phyloP scores from a whole-genome alignment of 2,329 filamentous ascomycete species.

The Aspergillus japonicus region DNA sequence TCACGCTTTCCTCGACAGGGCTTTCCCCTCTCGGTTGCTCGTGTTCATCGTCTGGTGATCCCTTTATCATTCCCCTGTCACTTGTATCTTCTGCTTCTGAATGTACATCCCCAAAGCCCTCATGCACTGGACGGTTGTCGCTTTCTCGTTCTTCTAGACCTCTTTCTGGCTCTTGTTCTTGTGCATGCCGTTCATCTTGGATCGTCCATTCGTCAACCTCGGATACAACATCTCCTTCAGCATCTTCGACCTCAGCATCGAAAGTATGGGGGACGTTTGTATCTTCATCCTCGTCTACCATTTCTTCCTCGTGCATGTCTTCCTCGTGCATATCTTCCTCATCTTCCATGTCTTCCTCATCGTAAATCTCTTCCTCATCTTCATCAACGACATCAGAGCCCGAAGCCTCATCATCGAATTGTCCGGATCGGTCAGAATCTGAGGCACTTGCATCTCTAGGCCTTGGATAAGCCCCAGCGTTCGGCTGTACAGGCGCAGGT shows the following conservation, averaged over 20 bases:
- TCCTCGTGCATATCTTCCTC: too few relatives aligned
- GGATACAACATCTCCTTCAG: not conserved
- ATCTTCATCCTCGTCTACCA: not conserved
- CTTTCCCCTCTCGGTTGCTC: not conserved
- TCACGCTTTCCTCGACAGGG: not conserved
- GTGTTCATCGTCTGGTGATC: not conserved
- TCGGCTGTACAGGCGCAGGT: slow-evolving; percentile 9
- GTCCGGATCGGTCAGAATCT: slow-evolving; percentile 4
- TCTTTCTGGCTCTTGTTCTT: not conserved
- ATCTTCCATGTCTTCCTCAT: not conserved
- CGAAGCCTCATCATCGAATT: slow-evolving; percentile 6
- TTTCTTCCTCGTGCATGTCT: too few relatives aligned
- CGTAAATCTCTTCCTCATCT: slow-evolving; percentile 1
- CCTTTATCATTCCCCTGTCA: not conserved
- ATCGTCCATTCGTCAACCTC: not conserved
- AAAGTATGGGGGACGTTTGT: too few relatives aligned
- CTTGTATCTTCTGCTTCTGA: not conserved
- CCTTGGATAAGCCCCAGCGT: not conserved
- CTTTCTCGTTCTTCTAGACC: not conserved
- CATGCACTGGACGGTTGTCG: not conserved
- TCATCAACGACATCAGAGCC: not conserved
- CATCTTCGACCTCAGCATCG: not conserved
- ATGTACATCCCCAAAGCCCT: not conserved
- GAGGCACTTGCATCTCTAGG: not conserved
- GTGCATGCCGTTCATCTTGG: not conserved